Conservation (phyloP, 495 filamentous ascomycete genomes). For the Parmelia sp. region DNA sequence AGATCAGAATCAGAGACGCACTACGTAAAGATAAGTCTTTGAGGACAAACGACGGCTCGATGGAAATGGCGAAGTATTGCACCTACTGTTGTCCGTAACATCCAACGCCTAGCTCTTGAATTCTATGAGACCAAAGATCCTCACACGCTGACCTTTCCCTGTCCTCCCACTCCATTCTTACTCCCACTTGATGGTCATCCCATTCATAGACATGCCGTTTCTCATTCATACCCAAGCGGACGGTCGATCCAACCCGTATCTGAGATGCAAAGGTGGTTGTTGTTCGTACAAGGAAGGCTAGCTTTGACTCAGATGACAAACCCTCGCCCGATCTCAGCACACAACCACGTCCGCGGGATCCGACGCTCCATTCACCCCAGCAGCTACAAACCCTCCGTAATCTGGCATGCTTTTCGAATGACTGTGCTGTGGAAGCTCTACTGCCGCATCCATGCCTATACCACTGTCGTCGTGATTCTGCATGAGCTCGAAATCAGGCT, state of each 20-base stretch:
- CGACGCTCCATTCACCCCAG: constrained; percentile 19
- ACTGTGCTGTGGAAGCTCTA: constrained; percentile 21
- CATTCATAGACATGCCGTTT: constrained; percentile 9
- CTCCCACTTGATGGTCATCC: constrained; percentile 8
- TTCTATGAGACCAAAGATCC: background rate
- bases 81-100: background rate
- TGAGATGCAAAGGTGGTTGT: background rate
- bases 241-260: background rate
- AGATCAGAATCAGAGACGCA: background rate
- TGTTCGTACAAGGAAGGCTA: background rate
- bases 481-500: constrained; percentile 14
- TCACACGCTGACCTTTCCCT: background rate
- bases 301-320: background rate
- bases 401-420: constrained; percentile 18
- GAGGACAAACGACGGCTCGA: background rate
- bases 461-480: constrained; percentile 59
- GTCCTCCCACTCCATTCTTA: background rate
- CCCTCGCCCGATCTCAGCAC: constrained; percentile 18
- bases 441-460: constrained; percentile 51
- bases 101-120: constrained; percentile 2
- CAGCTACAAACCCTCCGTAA: constrained; percentile 25
- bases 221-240: constrained; percentile 5
- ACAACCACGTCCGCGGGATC: constrained; percentile 31
- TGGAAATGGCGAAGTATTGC: background rate
- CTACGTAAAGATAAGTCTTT: background rate